These are phyloP conservation scores for Phyllosticta capitalensis DNA, from an alignment of 2,329 filamentous ascomycete species.

Conservation along the genomic window DNA sequence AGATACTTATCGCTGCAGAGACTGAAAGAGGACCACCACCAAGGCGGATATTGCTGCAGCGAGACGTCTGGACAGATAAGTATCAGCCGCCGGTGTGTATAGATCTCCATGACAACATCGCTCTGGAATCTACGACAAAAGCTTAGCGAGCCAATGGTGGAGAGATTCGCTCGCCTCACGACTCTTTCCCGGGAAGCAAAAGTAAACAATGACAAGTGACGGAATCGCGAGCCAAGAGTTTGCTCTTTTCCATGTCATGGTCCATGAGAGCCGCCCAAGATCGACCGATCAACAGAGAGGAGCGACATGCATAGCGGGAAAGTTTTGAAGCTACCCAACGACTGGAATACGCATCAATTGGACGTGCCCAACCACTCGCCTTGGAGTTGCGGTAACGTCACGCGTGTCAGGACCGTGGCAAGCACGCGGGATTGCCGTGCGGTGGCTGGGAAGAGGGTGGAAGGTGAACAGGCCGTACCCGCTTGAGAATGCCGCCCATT, in stretches of 20 bases:
- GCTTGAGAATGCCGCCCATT: background rate
- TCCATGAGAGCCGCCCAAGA: background rate
- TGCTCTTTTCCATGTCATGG: background rate
- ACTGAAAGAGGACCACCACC: background rate
- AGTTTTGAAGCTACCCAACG: background rate
- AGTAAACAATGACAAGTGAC: background rate
- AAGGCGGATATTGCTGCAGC: background rate
- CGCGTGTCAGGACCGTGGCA: background rate
- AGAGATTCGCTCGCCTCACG: background rate
- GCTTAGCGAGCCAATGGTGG: background rate
- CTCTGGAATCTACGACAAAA: background rate
- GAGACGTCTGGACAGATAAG: background rate
- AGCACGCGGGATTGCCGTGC: background rate
- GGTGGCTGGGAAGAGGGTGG: background rate
- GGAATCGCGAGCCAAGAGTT: background rate
- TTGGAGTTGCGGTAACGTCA: background rate
- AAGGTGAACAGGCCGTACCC: background rate
- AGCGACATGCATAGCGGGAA: background rate
- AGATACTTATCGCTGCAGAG: background rate
- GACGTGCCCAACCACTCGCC: background rate
- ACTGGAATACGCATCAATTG: background rate
- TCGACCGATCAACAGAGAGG: background rate
- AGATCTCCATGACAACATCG: background rate
- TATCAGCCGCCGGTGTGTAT: background rate
- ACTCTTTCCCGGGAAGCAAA: background rate